A percentile compares a stretch with the other conserved stretches of the same genome.
Conservation (phyloP, 371 early-diverging fungal species). For the Choanephora cucurbitarum region DNA sequence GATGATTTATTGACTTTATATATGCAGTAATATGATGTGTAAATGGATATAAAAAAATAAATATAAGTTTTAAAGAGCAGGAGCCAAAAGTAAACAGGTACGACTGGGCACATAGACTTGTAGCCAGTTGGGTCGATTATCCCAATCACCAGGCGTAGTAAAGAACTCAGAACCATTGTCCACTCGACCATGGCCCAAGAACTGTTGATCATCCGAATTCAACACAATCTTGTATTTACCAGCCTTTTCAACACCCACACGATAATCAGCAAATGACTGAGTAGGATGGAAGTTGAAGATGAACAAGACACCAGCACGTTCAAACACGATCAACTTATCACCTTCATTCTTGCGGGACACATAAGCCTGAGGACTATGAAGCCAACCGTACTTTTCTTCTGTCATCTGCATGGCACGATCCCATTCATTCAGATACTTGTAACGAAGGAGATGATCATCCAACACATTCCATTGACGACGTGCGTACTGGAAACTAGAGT, state of each 20-base stretch:
- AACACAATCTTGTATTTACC: slow-evolving; percentile 80
- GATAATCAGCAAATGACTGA: slow-evolving; percentile 84
- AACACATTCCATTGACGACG: slow-evolving; percentile 93
- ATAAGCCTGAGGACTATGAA: slow-evolving; percentile 68
- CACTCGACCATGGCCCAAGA: slow-evolving; percentile 85
- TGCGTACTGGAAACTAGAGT: slow-evolving; percentile 90
- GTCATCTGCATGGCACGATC: slow-evolving; percentile 83
- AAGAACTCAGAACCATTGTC: slow-evolving; percentile 61
- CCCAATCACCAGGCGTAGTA: slow-evolving; percentile 71
- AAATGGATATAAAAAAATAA: too few species aligned
- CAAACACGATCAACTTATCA: slow-evolving; percentile 92
- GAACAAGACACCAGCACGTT: slow-evolving; percentile 84
- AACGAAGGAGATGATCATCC: slow-evolving; percentile 84
- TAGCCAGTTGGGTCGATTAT: slow-evolving; percentile 70
- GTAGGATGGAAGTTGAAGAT: slow-evolving; percentile 95
- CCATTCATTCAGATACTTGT: slow-evolving; percentile 90
- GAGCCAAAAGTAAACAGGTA: slow-evolving; percentile 28
- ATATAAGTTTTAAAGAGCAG: neutral
- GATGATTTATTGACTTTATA: slow-evolving; percentile 73
- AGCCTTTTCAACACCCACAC: slow-evolving; percentile 70
- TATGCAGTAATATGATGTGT: slow-evolving; percentile 27
- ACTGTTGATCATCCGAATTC: slow-evolving; percentile 74
- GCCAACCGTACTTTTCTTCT: slow-evolving; percentile 74
- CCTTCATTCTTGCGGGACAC: slow-evolving; percentile 90
- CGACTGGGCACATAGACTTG: slow-evolving; percentile 52